Conservation (phyloP, 2,329 filamentous ascomycete genomes). For the Penicillium sp. region DNA sequence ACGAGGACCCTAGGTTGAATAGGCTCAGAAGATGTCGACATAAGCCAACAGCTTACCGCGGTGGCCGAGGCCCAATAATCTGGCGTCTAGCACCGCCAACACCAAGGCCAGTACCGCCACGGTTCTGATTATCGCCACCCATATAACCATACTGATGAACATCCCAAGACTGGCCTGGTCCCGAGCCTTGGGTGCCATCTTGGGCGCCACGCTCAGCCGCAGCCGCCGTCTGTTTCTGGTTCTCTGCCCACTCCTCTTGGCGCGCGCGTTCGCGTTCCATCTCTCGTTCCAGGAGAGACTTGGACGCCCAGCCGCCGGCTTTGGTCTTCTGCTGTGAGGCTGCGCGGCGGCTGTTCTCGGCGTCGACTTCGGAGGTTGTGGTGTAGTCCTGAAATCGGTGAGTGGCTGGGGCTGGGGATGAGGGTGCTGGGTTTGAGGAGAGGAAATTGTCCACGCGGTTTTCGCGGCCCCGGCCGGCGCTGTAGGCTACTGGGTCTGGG, state of each 20-base stretch:
- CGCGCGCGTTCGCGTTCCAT: slow-evolving; percentile 66
- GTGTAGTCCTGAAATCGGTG: slow-evolving; percentile 48
- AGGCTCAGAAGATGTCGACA: not conserved
- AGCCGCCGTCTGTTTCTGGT: slow-evolving; percentile 52
- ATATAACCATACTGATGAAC: slow-evolving; percentile 64
- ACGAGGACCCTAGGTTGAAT: slow-evolving; percentile 8
- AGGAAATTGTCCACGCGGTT: slow-evolving; percentile 58
- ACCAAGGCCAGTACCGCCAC: slow-evolving; percentile 49
- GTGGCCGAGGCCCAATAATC: slow-evolving; percentile 61
- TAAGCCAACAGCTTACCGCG: slow-evolving; percentile 27
- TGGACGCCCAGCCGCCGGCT: slow-evolving; percentile 60
- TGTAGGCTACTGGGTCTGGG: slow-evolving; percentile 46
- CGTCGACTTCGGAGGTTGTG: slow-evolving; percentile 55
- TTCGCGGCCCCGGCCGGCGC: slow-evolving; percentile 29
- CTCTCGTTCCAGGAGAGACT: slow-evolving; percentile 62
- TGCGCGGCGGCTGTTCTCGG: slow-evolving; percentile 54
- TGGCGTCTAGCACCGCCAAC: slow-evolving; percentile 58
- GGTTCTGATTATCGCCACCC: slow-evolving; percentile 62
- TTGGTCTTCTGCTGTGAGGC: slow-evolving; percentile 58
- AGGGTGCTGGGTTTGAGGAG: slow-evolving; percentile 53
- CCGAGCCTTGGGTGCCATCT: slow-evolving; percentile 47
- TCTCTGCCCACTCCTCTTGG: slow-evolving; percentile 64
- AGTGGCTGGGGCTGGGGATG: slow-evolving; percentile 35
- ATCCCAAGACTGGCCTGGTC: slow-evolving; percentile 56
- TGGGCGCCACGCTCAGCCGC: slow-evolving; percentile 43